Evolutionary conservation across 2,329 filamentous ascomycete species (phyloP), one percentile per base, ranked within the genome.

Genomic region (Chrysoporthe puriensis): DNA sequence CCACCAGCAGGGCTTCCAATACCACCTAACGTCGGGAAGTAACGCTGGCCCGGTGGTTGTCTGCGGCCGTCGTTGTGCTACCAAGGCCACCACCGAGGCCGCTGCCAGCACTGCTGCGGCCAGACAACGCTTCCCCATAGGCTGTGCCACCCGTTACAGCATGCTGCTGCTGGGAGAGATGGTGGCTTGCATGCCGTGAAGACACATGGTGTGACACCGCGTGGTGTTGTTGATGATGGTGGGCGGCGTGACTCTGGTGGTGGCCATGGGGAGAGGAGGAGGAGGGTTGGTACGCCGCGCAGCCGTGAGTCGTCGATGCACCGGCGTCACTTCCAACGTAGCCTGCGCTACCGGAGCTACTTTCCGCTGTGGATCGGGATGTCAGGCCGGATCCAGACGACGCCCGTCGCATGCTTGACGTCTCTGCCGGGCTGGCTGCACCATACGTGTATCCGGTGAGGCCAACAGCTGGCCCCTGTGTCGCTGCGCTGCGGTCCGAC

Each of bases 401-500:
- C 2, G 66, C 65, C 21, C 68, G 68, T 18, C 66, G 66, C 26
- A 70, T 44, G 62, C 66, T 63, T 13, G 68, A 63, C 14, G 66
- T 54, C 26, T 68, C 68, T 63, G 56, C 42, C 11, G 68, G 68
- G 60, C 68, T 68, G 64, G 73, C 73, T 62, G 62, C 60, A 4
- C 73, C 71, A 42, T 75, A 70, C 3, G 74, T 74, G 64, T 76
- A 76, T 4, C 64, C 64, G 46, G 57, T 64, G 52, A 75, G 65
- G 54, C 76, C 74, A 21, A 75, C 72, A 8, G 69, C 72, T 14
- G 74, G 60, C 3, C 73, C 73, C 42, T 76, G 73, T 46, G 71
- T 73, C 46, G 72, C 71, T 6, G 74, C 59, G 62, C 69, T 72
- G 62, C 73, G 74, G 18, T 75, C 72, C 14, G 73, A 70, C 46